These are phyloP conservation scores for Rhytidiadelphus loreus DNA, from an alignment of 225 moss, liverwort and hornwort species.

Conservation along the genomic window DNA sequence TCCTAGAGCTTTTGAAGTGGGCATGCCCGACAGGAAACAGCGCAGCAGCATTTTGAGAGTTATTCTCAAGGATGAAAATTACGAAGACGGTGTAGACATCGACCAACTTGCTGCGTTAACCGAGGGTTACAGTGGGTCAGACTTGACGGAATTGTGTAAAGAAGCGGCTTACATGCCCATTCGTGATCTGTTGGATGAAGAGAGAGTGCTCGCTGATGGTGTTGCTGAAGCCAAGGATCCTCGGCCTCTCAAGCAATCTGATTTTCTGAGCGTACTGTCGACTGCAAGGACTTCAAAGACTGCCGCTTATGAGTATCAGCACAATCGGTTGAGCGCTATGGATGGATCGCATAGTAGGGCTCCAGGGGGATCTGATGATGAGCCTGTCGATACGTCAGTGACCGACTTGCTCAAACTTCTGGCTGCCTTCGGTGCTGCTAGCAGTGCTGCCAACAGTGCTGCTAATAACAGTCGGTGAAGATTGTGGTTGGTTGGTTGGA, in stretches of 20 bases:
- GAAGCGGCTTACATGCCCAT: constrained; percentile 47
- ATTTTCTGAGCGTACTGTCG: constrained; percentile 28
- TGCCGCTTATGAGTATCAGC: constrained; percentile 40
- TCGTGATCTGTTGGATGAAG: constrained; percentile 36
- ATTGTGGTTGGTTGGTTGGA: neutral
- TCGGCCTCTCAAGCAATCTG: constrained; percentile 31
- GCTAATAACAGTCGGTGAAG: constrained; percentile 13
- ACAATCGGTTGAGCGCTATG: constrained; percentile 17
- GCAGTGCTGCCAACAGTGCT: constrained; percentile 22
- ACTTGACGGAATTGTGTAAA: constrained; percentile 55
- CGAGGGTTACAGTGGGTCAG: constrained; percentile 83
- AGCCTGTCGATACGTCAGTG: constrained; percentile 23
- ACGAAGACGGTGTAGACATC: constrained; percentile 56
- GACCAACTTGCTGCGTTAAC: constrained; percentile 53
- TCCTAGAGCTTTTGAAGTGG: constrained; percentile 63
- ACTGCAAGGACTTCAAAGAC: constrained; percentile 36
- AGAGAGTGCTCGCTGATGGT: constrained; percentile 11
- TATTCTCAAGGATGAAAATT: constrained; percentile 54
- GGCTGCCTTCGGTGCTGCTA: constrained; percentile 40
- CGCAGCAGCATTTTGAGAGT: constrained; percentile 68
- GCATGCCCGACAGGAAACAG: constrained; percentile 67
- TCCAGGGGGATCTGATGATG: constrained; percentile 15
- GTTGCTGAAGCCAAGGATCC: constrained; percentile 7
- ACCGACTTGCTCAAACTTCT: constrained; percentile 41
- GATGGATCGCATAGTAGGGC: constrained; percentile 23